Evolutionary conservation across 441 rosid species (phyloP), one percentile per base, ranked within the genome.

Genomic region (Arabidopsis hybrid): DNA sequence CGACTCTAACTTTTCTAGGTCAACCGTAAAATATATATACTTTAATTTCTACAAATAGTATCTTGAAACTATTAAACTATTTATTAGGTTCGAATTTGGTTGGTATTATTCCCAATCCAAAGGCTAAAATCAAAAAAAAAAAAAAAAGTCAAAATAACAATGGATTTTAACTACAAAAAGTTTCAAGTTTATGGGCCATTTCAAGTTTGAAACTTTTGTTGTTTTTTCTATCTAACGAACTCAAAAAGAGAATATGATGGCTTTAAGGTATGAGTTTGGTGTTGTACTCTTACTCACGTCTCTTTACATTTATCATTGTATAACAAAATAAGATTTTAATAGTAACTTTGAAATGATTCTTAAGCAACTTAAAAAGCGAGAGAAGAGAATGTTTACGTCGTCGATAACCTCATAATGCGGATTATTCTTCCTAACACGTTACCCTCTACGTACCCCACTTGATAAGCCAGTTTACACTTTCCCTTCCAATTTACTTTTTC

Each of bases 221-320:
- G 39, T n/a, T 34, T 31, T 34, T 16, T 60, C 16, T 74, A 55
- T 39, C 31, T 60, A 52, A 60, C 63, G 50, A 74, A 74, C 64
- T 29, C 26, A 21, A 61, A 40, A 52, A 35, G 16, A 68, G 69
- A 75, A 61, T 69, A 68, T 61, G 79, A 69, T 75, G 63, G 69
- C 79, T 75, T 75, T 75, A 75, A 52, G 69, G 74, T 60, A 76
- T 47, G 75, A 69, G 71, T 69, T 76, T 76, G 79, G 75, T 63
- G 75, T 63, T 76, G 79, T 65, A 55, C 60, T 75, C 70, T 68
- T 75, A 45, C 39, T 75, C 74, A 75, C 65, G 74, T 61, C 70
- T 43, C 69, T 68, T 75, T 60, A 45, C 58, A 12, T 35, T 61
- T 60, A 60, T 75, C 42, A 52, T 75, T 67, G 21, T 31, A 31